Base-by-base conservation (phyloP, 139 green algal species). In the Coccomyxa sp. region DNA sequence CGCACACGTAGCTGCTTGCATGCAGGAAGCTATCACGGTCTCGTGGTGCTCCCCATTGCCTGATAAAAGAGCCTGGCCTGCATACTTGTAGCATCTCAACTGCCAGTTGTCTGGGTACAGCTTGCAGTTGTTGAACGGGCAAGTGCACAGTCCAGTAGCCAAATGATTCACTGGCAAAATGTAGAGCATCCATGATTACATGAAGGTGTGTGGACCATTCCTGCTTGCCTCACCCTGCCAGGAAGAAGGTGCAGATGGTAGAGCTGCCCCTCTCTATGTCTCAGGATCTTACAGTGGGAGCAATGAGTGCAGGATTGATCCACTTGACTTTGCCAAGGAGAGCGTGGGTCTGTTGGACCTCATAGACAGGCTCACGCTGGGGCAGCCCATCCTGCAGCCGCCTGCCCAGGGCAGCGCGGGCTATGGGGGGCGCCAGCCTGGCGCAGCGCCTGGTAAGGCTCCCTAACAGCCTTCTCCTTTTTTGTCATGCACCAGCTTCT, bases 351-450 rank as follows among this genome's bases (percentile, higher is more conserved):
- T 91, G 79, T 64, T 91, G n/a, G 83, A 89, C 33, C 69, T 72
- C 44, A 89, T 91, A 35, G 39, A 72, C 39, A 84, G 84, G 41
- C 50, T 91, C 34, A 70, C 89, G 36, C 70, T 74, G 2, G 83
- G 83, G 39, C 68, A 89, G 79, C 76, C 64, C 33, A 76, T 88
- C 50, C 77, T 87, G 75, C 34, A 50, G n/a, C 38, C 71, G 50
- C 2, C 50, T 6, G 50, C 3, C 50, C 18, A 22, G 18, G 50
- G 50, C 5, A 6, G 50, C 50, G 5, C 18, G 2, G 50, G 50
- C 50, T 64, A 64, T 7, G 50, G 50, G 27, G 50, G 50, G 50
- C 50, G 50, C 3, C 22, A 18, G 27, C 50, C 50, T 22, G 50
- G 50, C 50, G 50, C 50, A 22, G 18, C 50, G 27, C 18, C 27